A percentile compares a stretch with the other conserved stretches of the same genome.
Evolutionary conservation across 2,329 filamentous ascomycete genomes (phyloP).

Genomic region (Hypoxylon rubiginosum): DNA sequence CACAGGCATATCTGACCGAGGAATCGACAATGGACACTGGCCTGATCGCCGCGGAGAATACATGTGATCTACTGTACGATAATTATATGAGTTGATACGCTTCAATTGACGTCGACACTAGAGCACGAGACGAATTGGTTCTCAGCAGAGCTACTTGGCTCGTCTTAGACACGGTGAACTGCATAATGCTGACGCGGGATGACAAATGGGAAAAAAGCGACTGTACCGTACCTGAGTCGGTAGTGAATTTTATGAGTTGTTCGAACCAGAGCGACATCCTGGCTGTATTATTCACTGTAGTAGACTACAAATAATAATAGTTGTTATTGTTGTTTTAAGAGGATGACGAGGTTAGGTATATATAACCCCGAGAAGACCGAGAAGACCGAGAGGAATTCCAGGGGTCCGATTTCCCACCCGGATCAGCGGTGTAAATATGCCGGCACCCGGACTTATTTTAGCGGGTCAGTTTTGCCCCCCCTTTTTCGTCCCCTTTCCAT

Average conservation of each 20-base stretch:
- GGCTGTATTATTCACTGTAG: not conserved
- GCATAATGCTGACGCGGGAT: not conserved
- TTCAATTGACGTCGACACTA: not conserved
- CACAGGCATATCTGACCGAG: not conserved
- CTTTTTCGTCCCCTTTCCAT: not conserved
- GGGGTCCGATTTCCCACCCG: not conserved
- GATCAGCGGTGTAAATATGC: not conserved
- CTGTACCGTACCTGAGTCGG: slow-evolving; percentile 59
- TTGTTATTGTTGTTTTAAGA: not conserved
- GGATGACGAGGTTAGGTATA: not conserved
- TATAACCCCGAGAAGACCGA: not conserved
- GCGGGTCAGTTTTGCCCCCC: not conserved
- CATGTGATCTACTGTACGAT: not conserved
- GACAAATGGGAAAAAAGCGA: not conserved
- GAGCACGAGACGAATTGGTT: not conserved
- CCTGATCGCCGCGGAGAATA: not conserved
- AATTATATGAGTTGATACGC: not conserved
- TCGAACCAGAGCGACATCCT: slow-evolving; percentile 51
- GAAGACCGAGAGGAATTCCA: not conserved
- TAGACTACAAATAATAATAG: not conserved
- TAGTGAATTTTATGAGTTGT: slow-evolving; percentile 61
- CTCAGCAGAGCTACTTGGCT: slow-evolving; percentile 21
- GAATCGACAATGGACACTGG: not conserved
- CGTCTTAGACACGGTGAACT: not conserved
- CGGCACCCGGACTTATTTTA: not conserved